phyloP scores from a whole-genome alignment of 257 asterid species.

The Solanum microdontum region DNA sequence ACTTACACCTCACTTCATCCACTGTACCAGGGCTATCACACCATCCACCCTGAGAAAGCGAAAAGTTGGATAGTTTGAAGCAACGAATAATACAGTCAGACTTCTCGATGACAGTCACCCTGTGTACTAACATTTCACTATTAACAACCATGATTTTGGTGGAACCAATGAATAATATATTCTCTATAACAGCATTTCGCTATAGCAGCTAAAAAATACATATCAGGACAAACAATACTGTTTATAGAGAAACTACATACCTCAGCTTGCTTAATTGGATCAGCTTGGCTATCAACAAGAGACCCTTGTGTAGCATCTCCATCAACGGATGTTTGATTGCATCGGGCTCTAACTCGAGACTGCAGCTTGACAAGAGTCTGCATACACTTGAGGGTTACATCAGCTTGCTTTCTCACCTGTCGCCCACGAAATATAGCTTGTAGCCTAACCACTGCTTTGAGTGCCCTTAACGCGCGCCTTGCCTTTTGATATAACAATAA shows the following conservation, averaged over 20 bases:
- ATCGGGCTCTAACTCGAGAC: slow-evolving; percentile 68
- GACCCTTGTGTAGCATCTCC: slow-evolving; percentile 5
- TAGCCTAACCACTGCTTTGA: slow-evolving; percentile 76
- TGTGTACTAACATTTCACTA: neutral
- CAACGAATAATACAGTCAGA: neutral
- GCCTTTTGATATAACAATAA: slow-evolving; percentile 38
- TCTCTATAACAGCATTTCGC: neutral
- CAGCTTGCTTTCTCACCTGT: slow-evolving; percentile 76
- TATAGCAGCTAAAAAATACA: neutral
- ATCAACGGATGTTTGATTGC: slow-evolving; percentile 24
- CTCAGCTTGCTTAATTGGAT: slow-evolving; percentile 52
- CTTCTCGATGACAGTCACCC: neutral
- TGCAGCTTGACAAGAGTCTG: slow-evolving; percentile 81
- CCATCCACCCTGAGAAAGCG: slow-evolving; percentile 57
- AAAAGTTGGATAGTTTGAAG: neutral
- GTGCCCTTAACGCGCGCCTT: slow-evolving; percentile 75
- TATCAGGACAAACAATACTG: neutral
- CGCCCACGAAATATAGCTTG: slow-evolving; percentile 93
- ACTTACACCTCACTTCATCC: slow-evolving; percentile 56
- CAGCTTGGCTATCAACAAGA: slow-evolving; percentile 9
- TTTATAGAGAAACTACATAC: slow-evolving; percentile 18
- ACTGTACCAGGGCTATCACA: slow-evolving; percentile 69
- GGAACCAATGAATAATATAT: neutral
- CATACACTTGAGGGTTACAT: slow-evolving; percentile 76
- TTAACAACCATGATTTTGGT: neutral